These are phyloP conservation scores for Ustilago tritici DNA, from an alignment of 1,284 basidiomycete genomes.

Conservation along the genomic window DNA sequence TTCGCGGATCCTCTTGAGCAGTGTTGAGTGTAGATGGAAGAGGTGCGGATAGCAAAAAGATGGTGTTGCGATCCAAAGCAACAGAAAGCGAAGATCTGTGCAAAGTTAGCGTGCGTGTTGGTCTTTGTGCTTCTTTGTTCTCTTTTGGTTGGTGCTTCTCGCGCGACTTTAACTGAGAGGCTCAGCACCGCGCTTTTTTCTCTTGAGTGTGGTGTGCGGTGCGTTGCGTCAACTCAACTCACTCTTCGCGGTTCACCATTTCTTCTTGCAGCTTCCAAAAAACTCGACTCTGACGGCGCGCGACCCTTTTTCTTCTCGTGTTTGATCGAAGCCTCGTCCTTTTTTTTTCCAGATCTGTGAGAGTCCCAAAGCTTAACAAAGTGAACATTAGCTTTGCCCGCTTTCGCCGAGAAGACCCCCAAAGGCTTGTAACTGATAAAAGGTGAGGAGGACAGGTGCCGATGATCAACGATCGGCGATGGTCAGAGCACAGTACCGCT, in stretches of 20 bases:
- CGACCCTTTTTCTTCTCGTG: constrained; percentile 13
- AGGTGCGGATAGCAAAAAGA: constrained; percentile 4
- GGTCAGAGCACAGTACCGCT: too few relatives aligned
- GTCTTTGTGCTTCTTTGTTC: constrained; percentile 39
- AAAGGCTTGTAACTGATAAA: too few relatives aligned
- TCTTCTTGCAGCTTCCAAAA: constrained; percentile 51
- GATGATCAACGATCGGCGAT: too few relatives aligned
- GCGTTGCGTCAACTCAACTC: background rate
- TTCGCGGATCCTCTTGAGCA: background rate
- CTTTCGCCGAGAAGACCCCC: too few relatives aligned
- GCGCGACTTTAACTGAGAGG: constrained; percentile 28
- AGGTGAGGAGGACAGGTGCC: too few relatives aligned
- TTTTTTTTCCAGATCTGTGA: too few relatives aligned
- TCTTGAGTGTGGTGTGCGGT: background rate
- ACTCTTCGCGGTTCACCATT: constrained; percentile 12
- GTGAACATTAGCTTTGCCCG: too few relatives aligned
- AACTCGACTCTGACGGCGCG: background rate
- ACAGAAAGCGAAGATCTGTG: constrained; percentile 1
- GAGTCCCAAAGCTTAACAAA: too few relatives aligned
- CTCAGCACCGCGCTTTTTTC: constrained; percentile 10
- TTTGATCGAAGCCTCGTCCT: constrained; percentile 23
- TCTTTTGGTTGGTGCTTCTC: constrained; percentile 17
- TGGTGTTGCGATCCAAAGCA: constrained; percentile 4
- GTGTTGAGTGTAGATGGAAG: background rate
- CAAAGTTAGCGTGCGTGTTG: constrained; percentile 24